Conservation (phyloP, 495 filamentous ascomycete genomes). For the Talaromyces liani region DNA sequence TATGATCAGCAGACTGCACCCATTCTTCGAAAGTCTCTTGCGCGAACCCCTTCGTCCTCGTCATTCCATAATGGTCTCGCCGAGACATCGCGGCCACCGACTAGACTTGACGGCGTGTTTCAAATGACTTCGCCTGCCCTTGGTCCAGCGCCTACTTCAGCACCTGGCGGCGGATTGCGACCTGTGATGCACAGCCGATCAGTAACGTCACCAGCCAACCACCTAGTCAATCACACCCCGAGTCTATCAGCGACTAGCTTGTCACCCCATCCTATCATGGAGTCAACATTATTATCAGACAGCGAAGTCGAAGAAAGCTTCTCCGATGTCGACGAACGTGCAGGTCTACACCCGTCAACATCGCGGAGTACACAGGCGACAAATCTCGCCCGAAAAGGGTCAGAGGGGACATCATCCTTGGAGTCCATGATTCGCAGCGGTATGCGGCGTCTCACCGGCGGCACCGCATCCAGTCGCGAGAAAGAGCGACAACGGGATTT, state of each 20-base stretch:
- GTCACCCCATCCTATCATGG: conserved; percentile 23
- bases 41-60: conserved; percentile 58
- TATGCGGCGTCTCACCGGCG: conserved; percentile 61
- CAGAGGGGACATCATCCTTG: conserved; percentile 53
- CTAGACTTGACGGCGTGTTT: conserved; percentile 54
- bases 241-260: conserved; percentile 18
- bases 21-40: conserved; percentile 77
- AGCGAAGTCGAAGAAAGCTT: conserved; percentile 43
- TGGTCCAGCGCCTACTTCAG: conserved; percentile 11
- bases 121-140: conserved; percentile 24
- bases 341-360: conserved; percentile 32
- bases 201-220: conserved; percentile 59
- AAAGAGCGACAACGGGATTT: conserved; percentile 54
- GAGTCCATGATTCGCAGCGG: conserved; percentile 61
- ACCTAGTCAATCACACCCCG: conserved; percentile 41
- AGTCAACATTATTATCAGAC: conserved; percentile 51
- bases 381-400: conserved; percentile 26
- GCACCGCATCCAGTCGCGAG: conserved; percentile 45
- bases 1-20: conserved; percentile 94
- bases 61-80: conserved; percentile 88
- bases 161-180: conserved; percentile 25
- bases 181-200: conserved; percentile 63
- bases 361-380: conserved; percentile 47
- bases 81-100: conserved; percentile 53
- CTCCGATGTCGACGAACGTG: conserved; percentile 39